These are phyloP conservation scores for Talaromyces sp. DNA, from an alignment of 2,329 filamentous ascomycete species.

Conservation along the genomic window DNA sequence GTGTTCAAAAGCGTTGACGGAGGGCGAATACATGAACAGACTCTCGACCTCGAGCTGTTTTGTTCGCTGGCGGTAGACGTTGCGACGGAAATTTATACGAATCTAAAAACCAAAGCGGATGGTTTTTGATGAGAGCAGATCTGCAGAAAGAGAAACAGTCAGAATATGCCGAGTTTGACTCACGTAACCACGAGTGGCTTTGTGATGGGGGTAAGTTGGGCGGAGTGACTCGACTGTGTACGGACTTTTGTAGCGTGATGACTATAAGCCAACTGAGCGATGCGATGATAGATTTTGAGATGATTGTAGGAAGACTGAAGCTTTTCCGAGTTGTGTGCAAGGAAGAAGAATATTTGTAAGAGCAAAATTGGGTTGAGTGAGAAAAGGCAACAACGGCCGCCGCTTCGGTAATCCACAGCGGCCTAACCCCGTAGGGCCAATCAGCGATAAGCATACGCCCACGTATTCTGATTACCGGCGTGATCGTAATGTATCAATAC, in stretches of 20 bases:
- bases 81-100: slow-evolving; percentile 2
- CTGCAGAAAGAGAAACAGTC: not conserved
- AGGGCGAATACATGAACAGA: slow-evolving; percentile 99
- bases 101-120: slow-evolving; percentile 3
- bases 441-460: not conserved
- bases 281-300: not conserved
- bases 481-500: not conserved
- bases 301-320: not conserved
- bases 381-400: slow-evolving; percentile 6
- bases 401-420: slow-evolving; percentile 1
- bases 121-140: slow-evolving; percentile 1
- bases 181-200: not conserved
- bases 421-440: slow-evolving; percentile 1
- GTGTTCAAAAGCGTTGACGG: slow-evolving; percentile 90
- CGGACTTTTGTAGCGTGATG: not conserved
- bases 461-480: slow-evolving; percentile 4
- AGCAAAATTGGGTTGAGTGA: not conserved
- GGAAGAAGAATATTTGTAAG: slow-evolving; percentile 2
- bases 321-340: not conserved
- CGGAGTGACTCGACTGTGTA: not conserved
- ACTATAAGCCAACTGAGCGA: not conserved
- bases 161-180: not conserved
- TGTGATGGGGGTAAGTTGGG: too few relatives aligned
- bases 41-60: slow-evolving; percentile 34
- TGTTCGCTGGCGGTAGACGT: slow-evolving; percentile 33